These are phyloP conservation scores for Colletotrichum truncatum DNA, from an alignment of 2,329 filamentous ascomycete genomes.

Conservation along the genomic window DNA sequence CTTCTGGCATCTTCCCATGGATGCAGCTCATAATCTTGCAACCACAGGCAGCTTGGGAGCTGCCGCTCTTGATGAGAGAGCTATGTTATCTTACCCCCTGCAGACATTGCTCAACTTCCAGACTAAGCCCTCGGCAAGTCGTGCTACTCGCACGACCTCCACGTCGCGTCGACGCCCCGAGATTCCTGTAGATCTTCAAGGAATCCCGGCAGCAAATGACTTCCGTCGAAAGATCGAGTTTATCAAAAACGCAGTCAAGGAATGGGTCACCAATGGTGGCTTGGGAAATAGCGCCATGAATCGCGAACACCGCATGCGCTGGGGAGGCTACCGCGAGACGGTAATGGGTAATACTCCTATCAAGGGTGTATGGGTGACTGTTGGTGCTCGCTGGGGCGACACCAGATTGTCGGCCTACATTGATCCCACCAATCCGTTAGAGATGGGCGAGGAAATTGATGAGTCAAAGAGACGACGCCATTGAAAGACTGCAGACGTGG, in stretches of 20 bases:
- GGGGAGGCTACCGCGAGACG: slow-evolving; percentile 67
- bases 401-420: slow-evolving; percentile 63
- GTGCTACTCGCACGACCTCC: slow-evolving; percentile 53
- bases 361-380: slow-evolving; percentile 76
- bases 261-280: slow-evolving; percentile 77
- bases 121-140: slow-evolving; percentile 51
- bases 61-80: slow-evolving; percentile 75
- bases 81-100: slow-evolving; percentile 76
- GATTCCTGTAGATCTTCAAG: slow-evolving; percentile 68
- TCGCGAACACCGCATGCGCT: slow-evolving; percentile 62
- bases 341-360: slow-evolving; percentile 59
- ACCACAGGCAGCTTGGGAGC: slow-evolving; percentile 74
- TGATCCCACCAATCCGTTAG: slow-evolving; percentile 62
- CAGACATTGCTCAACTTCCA: slow-evolving; percentile 79
- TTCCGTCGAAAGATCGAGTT: slow-evolving; percentile 80
- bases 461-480: slow-evolving; percentile 44
- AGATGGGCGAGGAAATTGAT: slow-evolving; percentile 64
- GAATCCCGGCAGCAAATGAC: slow-evolving; percentile 76
- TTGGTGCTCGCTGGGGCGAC: slow-evolving; percentile 71
- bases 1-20: slow-evolving; percentile 79
- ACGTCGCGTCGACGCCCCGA: slow-evolving; percentile 65
- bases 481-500: slow-evolving; percentile 16
- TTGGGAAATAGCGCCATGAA: slow-evolving; percentile 73
- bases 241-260: slow-evolving; percentile 71
- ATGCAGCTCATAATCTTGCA: slow-evolving; percentile 73